A percentile compares a stretch with the other conserved stretches of the same genome.
Evolutionary conservation across 2,329 filamentous ascomycete genomes (phyloP).

Genomic region (Alternaria sp.): DNA sequence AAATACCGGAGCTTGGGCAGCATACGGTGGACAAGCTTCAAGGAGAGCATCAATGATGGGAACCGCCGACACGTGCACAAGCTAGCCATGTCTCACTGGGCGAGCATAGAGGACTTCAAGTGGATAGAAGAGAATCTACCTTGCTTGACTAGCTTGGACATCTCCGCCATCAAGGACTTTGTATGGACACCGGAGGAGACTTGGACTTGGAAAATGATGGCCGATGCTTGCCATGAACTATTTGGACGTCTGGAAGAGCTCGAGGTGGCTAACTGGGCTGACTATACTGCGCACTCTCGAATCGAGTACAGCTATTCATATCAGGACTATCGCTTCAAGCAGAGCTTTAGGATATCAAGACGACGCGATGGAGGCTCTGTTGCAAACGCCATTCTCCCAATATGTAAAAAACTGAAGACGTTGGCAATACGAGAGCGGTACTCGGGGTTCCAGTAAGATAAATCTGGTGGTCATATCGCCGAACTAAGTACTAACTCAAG

Average conservation of each 20-base stretch:
- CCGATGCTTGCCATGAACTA: slow-evolving; percentile 42
- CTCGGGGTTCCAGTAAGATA: slow-evolving; percentile 43
- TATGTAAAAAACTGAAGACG: slow-evolving; percentile 43
- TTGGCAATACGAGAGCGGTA: slow-evolving; percentile 47
- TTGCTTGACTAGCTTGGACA: slow-evolving; percentile 41
- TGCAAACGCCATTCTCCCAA: slow-evolving; percentile 45
- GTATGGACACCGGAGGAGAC: slow-evolving; percentile 49
- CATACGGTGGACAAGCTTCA: slow-evolving; percentile 44
- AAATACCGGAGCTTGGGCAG: slow-evolving; percentile 40
- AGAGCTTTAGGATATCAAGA: slow-evolving; percentile 46
- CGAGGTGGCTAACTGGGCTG: slow-evolving; percentile 50
- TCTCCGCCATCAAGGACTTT: slow-evolving; percentile 51
- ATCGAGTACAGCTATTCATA: slow-evolving; percentile 51
- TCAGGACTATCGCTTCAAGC: slow-evolving; percentile 50
- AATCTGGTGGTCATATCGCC: not conserved
- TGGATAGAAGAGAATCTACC: slow-evolving; percentile 52
- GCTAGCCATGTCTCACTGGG: slow-evolving; percentile 49
- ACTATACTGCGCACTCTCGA: slow-evolving; percentile 48
- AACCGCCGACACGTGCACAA: slow-evolving; percentile 47
- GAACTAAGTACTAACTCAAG: slow-evolving; percentile 15
- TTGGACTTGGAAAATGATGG: slow-evolving; percentile 49
- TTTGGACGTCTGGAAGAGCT: slow-evolving; percentile 46
- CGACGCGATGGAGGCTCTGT: slow-evolving; percentile 47
- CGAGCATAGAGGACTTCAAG: slow-evolving; percentile 46
- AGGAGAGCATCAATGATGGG: slow-evolving; percentile 41